phyloP scores from a whole-genome alignment of 768 basidiomycete genomes.

The Boletus rex-veris region DNA sequence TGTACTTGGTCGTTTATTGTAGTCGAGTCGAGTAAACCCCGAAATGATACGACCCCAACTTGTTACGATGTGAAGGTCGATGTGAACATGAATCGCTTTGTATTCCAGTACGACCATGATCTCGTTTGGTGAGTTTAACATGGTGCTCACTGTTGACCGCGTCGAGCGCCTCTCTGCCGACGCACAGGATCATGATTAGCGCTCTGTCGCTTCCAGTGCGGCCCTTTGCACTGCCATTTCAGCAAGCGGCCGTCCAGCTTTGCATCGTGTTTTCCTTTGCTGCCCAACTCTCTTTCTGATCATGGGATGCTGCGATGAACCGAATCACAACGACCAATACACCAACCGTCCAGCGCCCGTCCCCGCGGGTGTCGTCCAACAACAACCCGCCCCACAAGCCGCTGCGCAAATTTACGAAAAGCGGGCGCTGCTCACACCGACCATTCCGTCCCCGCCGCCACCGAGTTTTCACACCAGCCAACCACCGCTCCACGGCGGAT shows the following conservation, averaged over 20 bases:
- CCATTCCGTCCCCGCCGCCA: conserved; percentile 46
- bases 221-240: conserved; percentile 12
- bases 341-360: conserved; percentile 32
- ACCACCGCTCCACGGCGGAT: conserved; percentile 24
- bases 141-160: no score
- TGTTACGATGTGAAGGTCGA: no score
- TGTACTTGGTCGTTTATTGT: no score
- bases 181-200: background rate
- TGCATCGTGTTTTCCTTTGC: no score
- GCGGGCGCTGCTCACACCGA: conserved; percentile 39
- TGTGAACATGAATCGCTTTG: no score
- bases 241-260: conserved; percentile 7
- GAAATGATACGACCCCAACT: no score
- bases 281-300: background rate
- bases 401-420: conserved; percentile 39
- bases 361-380: conserved; percentile 38
- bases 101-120: no score
- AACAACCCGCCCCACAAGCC: conserved; percentile 49
- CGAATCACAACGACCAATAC: conserved; percentile 31
- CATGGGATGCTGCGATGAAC: conserved; percentile 71
- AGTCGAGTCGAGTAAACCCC: no score
- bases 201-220: conserved; percentile 4
- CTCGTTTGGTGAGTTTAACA: no score
- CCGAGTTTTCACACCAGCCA: conserved; percentile 27
- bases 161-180: background rate